Evolutionary conservation across 2,329 filamentous ascomycete genomes (phyloP), one percentile per base, ranked within the genome.

Genomic region (Cercospora sojina): DNA sequence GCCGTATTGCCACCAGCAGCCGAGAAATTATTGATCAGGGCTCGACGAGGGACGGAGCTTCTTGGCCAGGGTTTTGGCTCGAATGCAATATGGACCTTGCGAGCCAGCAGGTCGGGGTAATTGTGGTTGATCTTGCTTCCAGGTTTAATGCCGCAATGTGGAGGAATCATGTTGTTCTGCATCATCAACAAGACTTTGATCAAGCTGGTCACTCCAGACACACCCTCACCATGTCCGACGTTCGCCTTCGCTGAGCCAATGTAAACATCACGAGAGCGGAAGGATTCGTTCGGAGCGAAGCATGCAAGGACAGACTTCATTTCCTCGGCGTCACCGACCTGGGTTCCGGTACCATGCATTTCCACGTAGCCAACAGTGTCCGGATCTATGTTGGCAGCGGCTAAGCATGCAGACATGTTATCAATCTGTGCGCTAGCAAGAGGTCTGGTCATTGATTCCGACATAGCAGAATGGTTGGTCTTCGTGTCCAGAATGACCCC

Each of bases 1-100:
- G 87, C 86, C 1, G 89, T 90, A 77, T 92, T 92, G 25, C 89
- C 89, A 70, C 89, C 89, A 59, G 89, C 88, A 6, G 89, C 90
- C 67, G 86, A 86, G 75, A 90, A 91, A 78, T 90, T 90, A 79
- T 91, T 91, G 67, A 90, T 77, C 18, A 82, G 76, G 0, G 81
- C 79, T 8, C 77, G 75, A 3, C 84, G 76, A 62, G 78, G 72
- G n/a, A 65, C 66, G 13, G 69, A 74, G 2, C 4, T 55, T 18
- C 51, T 55, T n/a, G 51, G 51, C 51, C 51, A 55, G 3, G 51
- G 13, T 9, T 27, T 55, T 31, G 51, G 51, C 3, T 55, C 51
- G n/a, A 55, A 55, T 29, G 51, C 51, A 55, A 55, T 55, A 25
- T 55, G 51, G 8, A 55, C 51, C 12, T 55, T 55, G 18, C 51